Evolutionary conservation across 768 basidiomycete genomes (phyloP).

Genomic region (Xerocomellus chrysenteron): DNA sequence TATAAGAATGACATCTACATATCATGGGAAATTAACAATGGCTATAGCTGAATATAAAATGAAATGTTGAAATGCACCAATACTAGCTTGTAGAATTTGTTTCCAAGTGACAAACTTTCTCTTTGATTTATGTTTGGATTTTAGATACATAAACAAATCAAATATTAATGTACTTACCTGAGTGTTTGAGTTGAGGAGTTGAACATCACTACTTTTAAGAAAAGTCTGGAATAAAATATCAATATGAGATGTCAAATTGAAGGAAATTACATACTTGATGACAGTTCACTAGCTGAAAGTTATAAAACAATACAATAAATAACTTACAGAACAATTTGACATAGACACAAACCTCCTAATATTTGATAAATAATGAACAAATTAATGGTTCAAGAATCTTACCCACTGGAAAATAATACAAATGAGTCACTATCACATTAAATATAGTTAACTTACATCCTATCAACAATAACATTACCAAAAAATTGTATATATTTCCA

Average conservation of each 20-base stretch:
- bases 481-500: background rate
- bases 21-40: too few species aligned
- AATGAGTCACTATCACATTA: background rate
- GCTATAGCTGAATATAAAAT: too few species aligned
- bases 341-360: background rate
- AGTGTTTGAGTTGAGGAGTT: too few species aligned
- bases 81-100: too few species aligned
- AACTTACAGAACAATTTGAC: background rate
- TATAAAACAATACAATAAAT: background rate
- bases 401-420: background rate
- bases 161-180: too few species aligned
- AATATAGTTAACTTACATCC: background rate
- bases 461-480: background rate
- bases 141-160: too few species aligned
- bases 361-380: background rate
- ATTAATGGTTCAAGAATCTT: background rate
- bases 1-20: too few species aligned
- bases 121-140: too few species aligned
- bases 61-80: too few species aligned
- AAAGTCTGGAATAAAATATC: background rate
- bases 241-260: background rate
- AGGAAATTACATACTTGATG: background rate
- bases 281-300: background rate
- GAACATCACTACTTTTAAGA: too few species aligned
- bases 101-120: too few species aligned